These are phyloP conservation scores for Plantago major DNA, from an alignment of 257 asterid species.

Conservation along the genomic window DNA sequence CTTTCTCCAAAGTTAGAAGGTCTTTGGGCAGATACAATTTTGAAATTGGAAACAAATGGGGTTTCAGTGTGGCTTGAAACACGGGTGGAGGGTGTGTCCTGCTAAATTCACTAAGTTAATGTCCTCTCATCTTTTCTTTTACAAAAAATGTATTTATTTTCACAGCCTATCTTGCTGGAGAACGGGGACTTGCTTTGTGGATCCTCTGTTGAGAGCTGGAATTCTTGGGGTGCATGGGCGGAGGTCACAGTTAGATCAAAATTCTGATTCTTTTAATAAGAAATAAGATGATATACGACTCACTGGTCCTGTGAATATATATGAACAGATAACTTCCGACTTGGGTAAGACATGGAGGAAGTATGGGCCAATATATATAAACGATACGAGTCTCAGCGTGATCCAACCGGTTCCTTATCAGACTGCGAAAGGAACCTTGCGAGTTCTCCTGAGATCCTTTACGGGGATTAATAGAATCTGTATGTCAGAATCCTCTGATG, in stretches of 20 bases:
- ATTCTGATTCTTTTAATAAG: constrained; percentile 1
- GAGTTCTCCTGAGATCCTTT: constrained; percentile 75
- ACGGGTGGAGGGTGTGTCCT: no score
- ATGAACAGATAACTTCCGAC: constrained; percentile 68
- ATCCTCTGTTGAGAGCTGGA: constrained; percentile 98
- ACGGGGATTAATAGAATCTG: constrained; percentile 54
- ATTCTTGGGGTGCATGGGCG: constrained; percentile 99
- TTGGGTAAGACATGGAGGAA: constrained; percentile 80
- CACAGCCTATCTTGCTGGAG: constrained; percentile 80
- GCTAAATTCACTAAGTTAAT: not conserved
- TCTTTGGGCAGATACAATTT: no score
- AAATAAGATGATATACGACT: not conserved
- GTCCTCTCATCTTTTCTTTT: not conserved
- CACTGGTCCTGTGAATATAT: constrained; percentile 12
- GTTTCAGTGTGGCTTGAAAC: no score
- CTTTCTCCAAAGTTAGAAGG: no score
- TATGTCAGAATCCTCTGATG: constrained; percentile 80
- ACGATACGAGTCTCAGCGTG: constrained; percentile 57
- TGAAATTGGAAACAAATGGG: no score
- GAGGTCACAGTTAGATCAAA: constrained; percentile 47
- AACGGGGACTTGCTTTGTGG: constrained; percentile 91
- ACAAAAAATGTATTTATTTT: constrained; percentile 10
- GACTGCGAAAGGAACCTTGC: constrained; percentile 67
- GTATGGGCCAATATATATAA: constrained; percentile 79
- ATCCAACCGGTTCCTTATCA: constrained; percentile 92